Base-by-base conservation (phyloP, 2,329 filamentous ascomycete species). In the Hypoxylon rubiginosum region DNA sequence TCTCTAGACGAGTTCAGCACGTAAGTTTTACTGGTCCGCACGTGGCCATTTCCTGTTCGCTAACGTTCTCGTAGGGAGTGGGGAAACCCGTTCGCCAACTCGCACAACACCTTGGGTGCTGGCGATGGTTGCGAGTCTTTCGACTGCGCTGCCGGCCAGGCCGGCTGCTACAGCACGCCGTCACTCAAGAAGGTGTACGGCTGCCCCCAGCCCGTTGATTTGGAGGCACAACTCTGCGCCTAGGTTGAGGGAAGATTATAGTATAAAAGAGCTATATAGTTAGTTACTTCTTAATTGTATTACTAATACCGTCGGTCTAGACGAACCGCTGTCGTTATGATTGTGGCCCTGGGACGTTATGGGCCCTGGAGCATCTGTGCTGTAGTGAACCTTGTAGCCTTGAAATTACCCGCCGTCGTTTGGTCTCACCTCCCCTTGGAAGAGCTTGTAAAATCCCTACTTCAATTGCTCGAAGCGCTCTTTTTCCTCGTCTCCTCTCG, bases 161-260 rank as follows among this genome's bases (percentile, higher is more conserved):
- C 75, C 1, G 59, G 24, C 43, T 82, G 81, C 78, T 82, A 82
- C 74, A 82, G 80, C 74, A 78, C 74, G 0, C 77, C 78, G 6
- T 71, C 63, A 4, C 50, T 64, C 45, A 80, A 79, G 76, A 82
- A 76, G 69, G 79, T 82, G 8, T 79, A 77, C 59, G 77, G 78
- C 58, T 82, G 81, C 76, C 80, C 80, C 2, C 72, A 77, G 69
- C 81, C 81, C 8, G 78, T 81, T 30, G 74, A 78, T 52, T 68
- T 82, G 43, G 75, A 76, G 36, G 72, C 72, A 3, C 72, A 73
- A n/a, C 55, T 79, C 26, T 79, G 78, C 56, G 74, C 28, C 10
- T 67, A 61, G 39, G 17, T 48, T 24, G 17, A 30, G 39, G 13
- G 24, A 17, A 28, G 32, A 45, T 36, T 26, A 26, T 49, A 49